These are phyloP conservation scores for Meyerozyma smithsonii DNA, from an alignment of 1,139 yeast species.

Conservation along the genomic window DNA sequence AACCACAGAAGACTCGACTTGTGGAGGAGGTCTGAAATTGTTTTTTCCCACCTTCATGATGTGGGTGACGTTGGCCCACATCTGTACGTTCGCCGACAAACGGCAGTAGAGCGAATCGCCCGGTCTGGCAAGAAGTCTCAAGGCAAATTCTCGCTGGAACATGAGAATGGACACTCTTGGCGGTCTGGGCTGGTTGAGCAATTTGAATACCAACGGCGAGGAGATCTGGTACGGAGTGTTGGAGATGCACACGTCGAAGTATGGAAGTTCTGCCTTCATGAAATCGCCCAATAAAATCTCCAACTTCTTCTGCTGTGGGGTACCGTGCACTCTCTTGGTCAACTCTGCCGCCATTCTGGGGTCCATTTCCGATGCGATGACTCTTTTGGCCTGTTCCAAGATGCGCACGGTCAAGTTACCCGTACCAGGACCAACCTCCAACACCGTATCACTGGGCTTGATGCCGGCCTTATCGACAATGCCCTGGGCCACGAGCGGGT, in stretches of 20 bases:
- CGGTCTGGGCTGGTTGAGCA: conserved; percentile 86
- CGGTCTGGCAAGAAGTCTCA: conserved; percentile 89
- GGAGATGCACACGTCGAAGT: conserved; percentile 92
- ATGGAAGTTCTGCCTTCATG: conserved; percentile 92
- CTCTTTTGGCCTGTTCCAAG: conserved; percentile 85
- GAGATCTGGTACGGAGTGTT: conserved; percentile 98
- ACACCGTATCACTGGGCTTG: conserved; percentile 85
- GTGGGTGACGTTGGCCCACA: conserved; percentile 99
- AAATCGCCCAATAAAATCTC: conserved; percentile 93
- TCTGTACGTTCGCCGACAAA: conserved; percentile 91
- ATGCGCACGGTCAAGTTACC: conserved; percentile 95
- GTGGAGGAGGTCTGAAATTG: conserved; percentile 97
- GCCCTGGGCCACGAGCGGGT: conserved; percentile 96
- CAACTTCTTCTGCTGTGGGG: conserved; percentile 84
- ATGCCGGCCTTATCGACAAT: conserved; percentile 95
- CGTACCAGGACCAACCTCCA: conserved; percentile 99
- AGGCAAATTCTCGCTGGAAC: conserved; percentile 97
- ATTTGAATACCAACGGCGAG: conserved; percentile 90
- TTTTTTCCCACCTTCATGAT: conserved; percentile 97
- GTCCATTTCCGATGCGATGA: conserved; percentile 96
- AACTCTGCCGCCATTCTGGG: conserved; percentile 99
- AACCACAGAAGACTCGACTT: conserved; percentile 95
- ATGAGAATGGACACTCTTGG: conserved; percentile 93
- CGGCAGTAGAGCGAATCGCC: conserved; percentile 92
- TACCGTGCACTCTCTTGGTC: conserved; percentile 96